Conservation (phyloP, 2,329 filamentous ascomycete genomes). For the Alternaria viburni region DNA sequence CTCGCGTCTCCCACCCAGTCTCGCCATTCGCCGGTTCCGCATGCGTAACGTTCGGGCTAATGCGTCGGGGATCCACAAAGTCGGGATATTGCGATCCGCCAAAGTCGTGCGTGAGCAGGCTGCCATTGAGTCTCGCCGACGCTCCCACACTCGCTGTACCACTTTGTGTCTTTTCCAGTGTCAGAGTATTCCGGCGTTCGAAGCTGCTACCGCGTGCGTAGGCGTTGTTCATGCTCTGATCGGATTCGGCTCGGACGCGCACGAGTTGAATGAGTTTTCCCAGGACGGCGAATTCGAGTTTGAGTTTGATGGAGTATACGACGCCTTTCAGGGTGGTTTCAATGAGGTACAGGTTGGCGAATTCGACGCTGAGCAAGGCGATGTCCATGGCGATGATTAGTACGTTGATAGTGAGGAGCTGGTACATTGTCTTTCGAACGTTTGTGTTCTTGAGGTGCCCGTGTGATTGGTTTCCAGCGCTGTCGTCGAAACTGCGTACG, state of each 20-base stretch:
- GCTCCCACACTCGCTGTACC: slow-evolving; percentile 7
- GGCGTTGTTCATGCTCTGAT: slow-evolving; percentile 23
- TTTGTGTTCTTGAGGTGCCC: slow-evolving; percentile 26
- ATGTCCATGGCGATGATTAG: slow-evolving; percentile 45
- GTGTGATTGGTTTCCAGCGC: slow-evolving; percentile 7
- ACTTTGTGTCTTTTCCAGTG: slow-evolving; percentile 26
- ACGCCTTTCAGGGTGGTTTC: slow-evolving; percentile 50
- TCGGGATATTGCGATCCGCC: slow-evolving; percentile 28
- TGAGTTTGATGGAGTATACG: slow-evolving; percentile 57
- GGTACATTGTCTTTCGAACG: slow-evolving; percentile 42
- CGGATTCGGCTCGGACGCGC: slow-evolving; percentile 27
- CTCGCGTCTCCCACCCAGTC: slow-evolving; percentile 21
- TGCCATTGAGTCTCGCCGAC: slow-evolving; percentile 3
- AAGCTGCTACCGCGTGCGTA: slow-evolving; percentile 3
- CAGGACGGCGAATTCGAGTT: slow-evolving; percentile 64
- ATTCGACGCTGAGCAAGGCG: slow-evolving; percentile 37
- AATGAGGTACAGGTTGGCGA: slow-evolving; percentile 43
- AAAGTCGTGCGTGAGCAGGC: slow-evolving; percentile 10
- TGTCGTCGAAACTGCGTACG: slow-evolving; percentile 41
- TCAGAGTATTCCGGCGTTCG: slow-evolving; percentile 14
- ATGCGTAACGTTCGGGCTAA: slow-evolving; percentile 32
- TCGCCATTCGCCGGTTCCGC: slow-evolving; percentile 16
- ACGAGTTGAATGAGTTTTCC: slow-evolving; percentile 52
- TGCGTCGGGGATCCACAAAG: slow-evolving; percentile 35
- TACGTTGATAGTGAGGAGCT: slow-evolving; percentile 43